Conservation (phyloP, 257 asterid genomes). For the Forsythia suspensa region DNA sequence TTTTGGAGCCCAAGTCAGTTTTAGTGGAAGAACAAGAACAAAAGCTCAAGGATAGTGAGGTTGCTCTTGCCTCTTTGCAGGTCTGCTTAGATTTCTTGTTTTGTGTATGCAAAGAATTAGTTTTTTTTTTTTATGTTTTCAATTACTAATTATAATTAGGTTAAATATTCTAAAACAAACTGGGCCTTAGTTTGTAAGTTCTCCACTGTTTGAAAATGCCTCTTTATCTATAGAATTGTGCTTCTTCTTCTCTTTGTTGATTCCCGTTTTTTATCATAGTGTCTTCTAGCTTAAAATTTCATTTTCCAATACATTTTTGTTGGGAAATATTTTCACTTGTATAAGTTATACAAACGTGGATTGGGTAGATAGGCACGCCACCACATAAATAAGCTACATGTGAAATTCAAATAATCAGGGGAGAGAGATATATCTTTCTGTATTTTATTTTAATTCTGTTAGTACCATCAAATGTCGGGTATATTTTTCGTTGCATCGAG, state of each 20-base stretch:
- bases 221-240: neutral
- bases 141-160: neutral
- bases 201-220: neutral
- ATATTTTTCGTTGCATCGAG: no score
- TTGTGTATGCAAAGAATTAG: neutral
- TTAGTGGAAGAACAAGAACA: conserved; percentile 82
- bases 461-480: no score
- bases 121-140: neutral
- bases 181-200: neutral
- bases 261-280: no score
- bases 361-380: no score
- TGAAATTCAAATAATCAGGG: no score
- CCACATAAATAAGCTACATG: no score
- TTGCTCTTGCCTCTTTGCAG: conserved; percentile 74
- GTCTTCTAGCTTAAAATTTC: no score
- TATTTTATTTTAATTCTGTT: no score
- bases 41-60: conserved; percentile 80
- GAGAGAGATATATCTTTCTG: no score
- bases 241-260: neutral
- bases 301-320: no score
- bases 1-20: conserved; percentile 77
- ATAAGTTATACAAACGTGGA: neutral
- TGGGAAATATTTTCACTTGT: neutral
- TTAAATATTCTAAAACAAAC: neutral
- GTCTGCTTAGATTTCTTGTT: conserved; percentile 33